Percentiles rank a stretch among this genome's conserved stretches.
phyloP scores from a whole-genome alignment of 2,329 filamentous ascomycete species.

The Acephala macrosclerotiorum region DNA sequence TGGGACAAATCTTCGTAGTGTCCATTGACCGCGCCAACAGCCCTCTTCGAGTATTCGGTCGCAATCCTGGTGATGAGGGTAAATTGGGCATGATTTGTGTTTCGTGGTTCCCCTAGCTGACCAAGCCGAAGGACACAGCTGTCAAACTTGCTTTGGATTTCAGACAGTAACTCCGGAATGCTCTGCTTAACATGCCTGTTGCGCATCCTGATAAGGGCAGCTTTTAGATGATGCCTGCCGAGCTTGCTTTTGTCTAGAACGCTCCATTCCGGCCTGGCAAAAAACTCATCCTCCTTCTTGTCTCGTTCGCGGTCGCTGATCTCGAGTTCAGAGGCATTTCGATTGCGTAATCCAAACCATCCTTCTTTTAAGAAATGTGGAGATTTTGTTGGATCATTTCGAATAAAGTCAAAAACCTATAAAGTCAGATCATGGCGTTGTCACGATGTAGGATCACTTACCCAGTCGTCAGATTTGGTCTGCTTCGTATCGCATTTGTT shows the following conservation, averaged over 20 bases:
- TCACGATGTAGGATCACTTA: no score
- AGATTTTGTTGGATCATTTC: slow-evolving; percentile 9
- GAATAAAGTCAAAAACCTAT: slow-evolving; percentile 22
- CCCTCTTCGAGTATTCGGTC: slow-evolving; percentile 20
- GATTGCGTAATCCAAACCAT: slow-evolving; percentile 25
- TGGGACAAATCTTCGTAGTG: slow-evolving; percentile 22
- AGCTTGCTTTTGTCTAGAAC: slow-evolving; percentile 11
- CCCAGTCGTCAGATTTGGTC: slow-evolving; percentile 17
- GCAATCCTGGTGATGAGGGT: slow-evolving; percentile 16
- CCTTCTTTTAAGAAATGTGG: slow-evolving; percentile 13
- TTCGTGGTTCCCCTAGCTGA: slow-evolving; percentile 19
- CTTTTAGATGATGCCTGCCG: slow-evolving; percentile 13
- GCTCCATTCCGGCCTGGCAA: slow-evolving; percentile 7
- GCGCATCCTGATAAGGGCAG: slow-evolving; percentile 20
- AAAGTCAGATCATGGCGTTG: no score
- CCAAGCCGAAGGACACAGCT: background rate
- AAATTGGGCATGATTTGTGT: slow-evolving; percentile 12
- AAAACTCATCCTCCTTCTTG: slow-evolving; percentile 15
- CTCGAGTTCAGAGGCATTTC: slow-evolving; percentile 7
- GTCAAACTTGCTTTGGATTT: slow-evolving; percentile 14
- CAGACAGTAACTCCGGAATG: slow-evolving; percentile 13
- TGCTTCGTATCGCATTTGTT: slow-evolving; percentile 24
- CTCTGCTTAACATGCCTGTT: slow-evolving; percentile 18
- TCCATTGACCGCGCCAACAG: slow-evolving; percentile 25
- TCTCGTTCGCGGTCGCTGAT: slow-evolving; percentile 19